phyloP scores from a whole-genome alignment of 495 filamentous ascomycete genomes.

The Hypoxylon fuscum region DNA sequence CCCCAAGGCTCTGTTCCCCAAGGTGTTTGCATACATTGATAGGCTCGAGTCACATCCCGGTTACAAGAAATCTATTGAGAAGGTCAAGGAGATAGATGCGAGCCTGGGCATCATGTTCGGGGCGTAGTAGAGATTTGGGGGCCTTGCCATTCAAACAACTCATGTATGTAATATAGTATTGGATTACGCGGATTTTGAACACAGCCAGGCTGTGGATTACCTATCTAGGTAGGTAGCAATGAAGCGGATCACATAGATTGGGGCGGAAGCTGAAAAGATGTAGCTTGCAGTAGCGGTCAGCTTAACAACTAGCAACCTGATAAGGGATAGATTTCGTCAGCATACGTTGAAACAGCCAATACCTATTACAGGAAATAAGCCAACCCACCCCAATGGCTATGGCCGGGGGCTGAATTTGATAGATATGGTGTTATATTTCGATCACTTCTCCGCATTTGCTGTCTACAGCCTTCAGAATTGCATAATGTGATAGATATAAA shows the following conservation, averaged over 20 bases:
- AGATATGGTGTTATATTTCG: constrained; percentile 15
- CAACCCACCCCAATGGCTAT: constrained; percentile 10
- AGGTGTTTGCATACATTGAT: constrained; percentile 68
- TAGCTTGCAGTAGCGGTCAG: constrained; percentile 29
- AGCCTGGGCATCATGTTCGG: constrained; percentile 40
- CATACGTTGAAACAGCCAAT: constrained; percentile 15
- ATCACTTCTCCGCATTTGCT: constrained; percentile 5
- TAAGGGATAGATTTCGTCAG: constrained; percentile 16
- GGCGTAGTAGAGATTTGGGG: constrained; percentile 6
- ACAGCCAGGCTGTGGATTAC: constrained; percentile 1
- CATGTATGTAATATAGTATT: neutral
- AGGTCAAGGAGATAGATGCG: constrained; percentile 70
- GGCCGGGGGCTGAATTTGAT: constrained; percentile 4
- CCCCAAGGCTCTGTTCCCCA: constrained; percentile 44
- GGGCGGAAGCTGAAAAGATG: constrained; percentile 14
- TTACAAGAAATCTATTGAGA: constrained; percentile 63
- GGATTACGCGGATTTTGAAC: neutral
- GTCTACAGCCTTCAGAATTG: neutral
- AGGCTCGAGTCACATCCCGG: constrained; percentile 68
- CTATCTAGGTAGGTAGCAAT: neutral
- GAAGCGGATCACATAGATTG: constrained; percentile 5
- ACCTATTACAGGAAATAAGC: neutral
- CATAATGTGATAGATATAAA: neutral
- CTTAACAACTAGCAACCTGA: constrained; percentile 6
- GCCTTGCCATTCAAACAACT: neutral